Conservation (phyloP, 805 yeast genomes). For the Ogataea degrootiae region DNA sequence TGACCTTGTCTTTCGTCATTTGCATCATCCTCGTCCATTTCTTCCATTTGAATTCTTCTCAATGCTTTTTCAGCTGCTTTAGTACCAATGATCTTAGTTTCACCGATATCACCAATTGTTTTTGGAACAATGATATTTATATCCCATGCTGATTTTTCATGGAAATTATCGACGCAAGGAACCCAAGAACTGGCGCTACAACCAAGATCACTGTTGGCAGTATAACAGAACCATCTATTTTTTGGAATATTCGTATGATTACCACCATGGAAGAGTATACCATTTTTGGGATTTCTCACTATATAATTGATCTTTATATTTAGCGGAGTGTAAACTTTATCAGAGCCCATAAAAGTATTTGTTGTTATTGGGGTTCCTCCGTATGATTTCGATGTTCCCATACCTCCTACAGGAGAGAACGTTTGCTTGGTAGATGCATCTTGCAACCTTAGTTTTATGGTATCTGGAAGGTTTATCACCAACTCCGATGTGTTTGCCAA, state of each 20-base stretch:
- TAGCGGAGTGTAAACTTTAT: slow-evolving; percentile 65
- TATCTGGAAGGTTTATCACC: slow-evolving; percentile 58
- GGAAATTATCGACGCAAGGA: slow-evolving; percentile 86
- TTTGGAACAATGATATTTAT: slow-evolving; percentile 81
- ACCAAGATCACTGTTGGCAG: slow-evolving; percentile 72
- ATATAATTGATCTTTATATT: slow-evolving; percentile 64
- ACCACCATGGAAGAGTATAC: slow-evolving; percentile 71
- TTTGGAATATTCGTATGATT: slow-evolving; percentile 39
- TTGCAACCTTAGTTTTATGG: slow-evolving; percentile 55
- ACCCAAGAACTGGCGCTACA: slow-evolving; percentile 94
- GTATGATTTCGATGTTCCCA: slow-evolving; percentile 30
- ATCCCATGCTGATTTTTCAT: slow-evolving; percentile 92
- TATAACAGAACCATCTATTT: slow-evolving; percentile 77
- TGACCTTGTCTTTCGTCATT: slow-evolving; percentile 13
- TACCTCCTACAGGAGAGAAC: slow-evolving; percentile 25
- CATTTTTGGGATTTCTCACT: slow-evolving; percentile 62
- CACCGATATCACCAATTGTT: slow-evolving; percentile 67
- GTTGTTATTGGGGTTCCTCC: slow-evolving; percentile 31
- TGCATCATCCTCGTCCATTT: slow-evolving; percentile 34
- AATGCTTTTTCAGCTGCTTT: slow-evolving; percentile 30
- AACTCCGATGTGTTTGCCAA: slow-evolving; percentile 57
- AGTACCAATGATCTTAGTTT: slow-evolving; percentile 38
- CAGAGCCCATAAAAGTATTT: slow-evolving; percentile 32
- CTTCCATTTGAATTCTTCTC: slow-evolving; percentile 22
- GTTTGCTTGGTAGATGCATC: slow-evolving; percentile 37